Base-by-base conservation (phyloP, 164 flowering plant species). In the Umbellularia californica region DNA sequence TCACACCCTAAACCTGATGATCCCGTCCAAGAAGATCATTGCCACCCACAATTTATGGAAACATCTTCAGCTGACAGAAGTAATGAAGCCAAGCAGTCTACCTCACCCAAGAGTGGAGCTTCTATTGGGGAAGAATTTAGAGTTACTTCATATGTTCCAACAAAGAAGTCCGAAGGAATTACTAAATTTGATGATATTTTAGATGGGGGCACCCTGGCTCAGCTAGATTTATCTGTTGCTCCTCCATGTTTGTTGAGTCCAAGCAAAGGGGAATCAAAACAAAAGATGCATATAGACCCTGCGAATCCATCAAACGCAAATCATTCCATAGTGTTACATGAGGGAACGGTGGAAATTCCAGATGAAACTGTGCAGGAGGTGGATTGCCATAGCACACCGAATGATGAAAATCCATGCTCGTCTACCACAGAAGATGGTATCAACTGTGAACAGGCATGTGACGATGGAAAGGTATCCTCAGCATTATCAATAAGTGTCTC, bases 221-320 rank as follows among this genome's bases (percentile, higher is more conserved):
- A 23, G 58, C 65, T 79, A 72, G 70, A 83, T 70, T 75, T 75
- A 65, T 73, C 82, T 76, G 74, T 73, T 68, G 66, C 81, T 22
- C 79, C 81, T 12, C 69, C 47, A 5, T 41, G 81, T 82, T 77
- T 50, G 70, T 6, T 72, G 60, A 75, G 9, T 70, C 50, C 58
- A 23, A 27, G 24, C 47, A 62, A 25, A 27, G 68, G 20, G 22
- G 24, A 14, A 47, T 64, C 55, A 33, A 68, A 47, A 60, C 41
- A 55, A 22, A 22, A 11, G 2, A 50, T 65, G 35, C 24, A 22
- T 60, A 22, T 12, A 52, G 72, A 65, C 51, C 60, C 77, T 23
- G 55, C 76, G 35, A 78, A 66, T 63, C 70, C 78, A 52, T 58
- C 74, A 55, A 73, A 51, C 77, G 79, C 76, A 41, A 41, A 5